These are phyloP conservation scores for Trametes sanguinea DNA, from an alignment of 768 basidiomycete genomes.

Conservation along the genomic window DNA sequence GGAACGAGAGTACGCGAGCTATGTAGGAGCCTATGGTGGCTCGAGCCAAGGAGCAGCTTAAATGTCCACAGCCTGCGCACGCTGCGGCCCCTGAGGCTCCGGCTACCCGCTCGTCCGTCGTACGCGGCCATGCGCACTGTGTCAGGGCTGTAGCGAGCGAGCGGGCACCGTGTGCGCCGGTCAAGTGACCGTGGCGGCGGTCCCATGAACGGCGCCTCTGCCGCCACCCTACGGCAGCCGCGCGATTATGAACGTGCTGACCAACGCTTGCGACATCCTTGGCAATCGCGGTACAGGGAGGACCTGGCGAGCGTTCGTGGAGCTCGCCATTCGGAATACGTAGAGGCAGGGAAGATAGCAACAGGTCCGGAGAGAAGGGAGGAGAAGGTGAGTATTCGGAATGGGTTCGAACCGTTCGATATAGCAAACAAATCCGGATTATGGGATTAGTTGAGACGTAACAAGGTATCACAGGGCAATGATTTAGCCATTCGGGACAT, in stretches of 20 bases:
- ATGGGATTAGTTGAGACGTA: too few species aligned
- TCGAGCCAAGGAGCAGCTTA: not conserved
- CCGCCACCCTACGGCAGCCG: slow-evolving; percentile 12
- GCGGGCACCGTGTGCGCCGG: not conserved
- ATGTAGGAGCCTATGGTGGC: not conserved
- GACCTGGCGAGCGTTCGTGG: not conserved
- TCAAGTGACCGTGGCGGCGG: slow-evolving; percentile 23
- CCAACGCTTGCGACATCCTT: slow-evolving; percentile 9
- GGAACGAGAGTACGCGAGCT: not conserved
- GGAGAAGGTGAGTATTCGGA: not conserved
- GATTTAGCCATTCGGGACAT: too few species aligned
- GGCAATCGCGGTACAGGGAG: not conserved
- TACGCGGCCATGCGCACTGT: not conserved
- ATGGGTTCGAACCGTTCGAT: not conserved
- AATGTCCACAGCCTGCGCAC: not conserved
- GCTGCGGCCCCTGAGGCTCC: slow-evolving; percentile 1
- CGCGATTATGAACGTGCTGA: slow-evolving; percentile 5
- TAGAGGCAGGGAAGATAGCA: not conserved
- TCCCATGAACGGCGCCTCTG: slow-evolving; percentile 11
- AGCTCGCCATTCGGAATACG: slow-evolving; percentile 3
- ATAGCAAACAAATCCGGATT: too few species aligned
- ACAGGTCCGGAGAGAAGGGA: not conserved
- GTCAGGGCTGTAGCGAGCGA: not conserved
- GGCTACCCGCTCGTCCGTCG: not conserved
- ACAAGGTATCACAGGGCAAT: too few species aligned